These are phyloP conservation scores for Aureobasidium sp. DNA, from an alignment of 2,329 filamentous ascomycete genomes.

Conservation along the genomic window DNA sequence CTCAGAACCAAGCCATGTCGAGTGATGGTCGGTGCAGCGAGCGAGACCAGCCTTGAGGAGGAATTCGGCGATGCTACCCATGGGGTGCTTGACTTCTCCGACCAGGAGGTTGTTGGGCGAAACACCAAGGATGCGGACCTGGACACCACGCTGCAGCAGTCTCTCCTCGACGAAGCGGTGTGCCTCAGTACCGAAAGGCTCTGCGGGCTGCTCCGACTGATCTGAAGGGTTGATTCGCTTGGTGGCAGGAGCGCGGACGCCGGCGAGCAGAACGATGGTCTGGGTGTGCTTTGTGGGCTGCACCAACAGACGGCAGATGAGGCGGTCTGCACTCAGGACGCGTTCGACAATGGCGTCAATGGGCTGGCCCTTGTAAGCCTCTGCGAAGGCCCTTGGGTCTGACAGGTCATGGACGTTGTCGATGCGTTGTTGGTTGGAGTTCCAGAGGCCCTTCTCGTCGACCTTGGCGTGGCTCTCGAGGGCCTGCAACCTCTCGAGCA, in stretches of 20 bases:
- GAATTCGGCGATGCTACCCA: constrained; percentile 85
- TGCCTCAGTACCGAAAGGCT: constrained; percentile 84
- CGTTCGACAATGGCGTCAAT: constrained; percentile 78
- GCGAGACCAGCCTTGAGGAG: constrained; percentile 82
- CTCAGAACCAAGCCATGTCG: constrained; percentile 76
- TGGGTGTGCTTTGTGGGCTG: constrained; percentile 79
- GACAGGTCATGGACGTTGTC: constrained; percentile 74
- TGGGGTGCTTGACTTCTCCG: constrained; percentile 73
- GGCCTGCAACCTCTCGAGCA: constrained; percentile 67
- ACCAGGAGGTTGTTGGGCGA: constrained; percentile 91
- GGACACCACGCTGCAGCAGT: constrained; percentile 76
- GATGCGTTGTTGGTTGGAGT: constrained; percentile 54
- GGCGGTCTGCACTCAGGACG: constrained; percentile 81
- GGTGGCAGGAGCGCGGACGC: constrained; percentile 81
- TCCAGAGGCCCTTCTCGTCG: constrained; percentile 76
- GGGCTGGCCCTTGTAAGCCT: constrained; percentile 74
- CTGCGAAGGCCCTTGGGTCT: constrained; percentile 65
- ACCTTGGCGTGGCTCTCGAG: constrained; percentile 70
- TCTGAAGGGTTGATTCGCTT: constrained; percentile 72
- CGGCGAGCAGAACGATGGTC: constrained; percentile 80
- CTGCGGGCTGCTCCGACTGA: constrained; percentile 71
- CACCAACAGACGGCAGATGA: constrained; percentile 73
- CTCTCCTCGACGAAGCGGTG: constrained; percentile 78
- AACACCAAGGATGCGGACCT: constrained; percentile 72
- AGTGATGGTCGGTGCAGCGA: constrained; percentile 91